phyloP scores from a whole-genome alignment of 129 eudicot genomes.

The Flaveria sonorensis region DNA sequence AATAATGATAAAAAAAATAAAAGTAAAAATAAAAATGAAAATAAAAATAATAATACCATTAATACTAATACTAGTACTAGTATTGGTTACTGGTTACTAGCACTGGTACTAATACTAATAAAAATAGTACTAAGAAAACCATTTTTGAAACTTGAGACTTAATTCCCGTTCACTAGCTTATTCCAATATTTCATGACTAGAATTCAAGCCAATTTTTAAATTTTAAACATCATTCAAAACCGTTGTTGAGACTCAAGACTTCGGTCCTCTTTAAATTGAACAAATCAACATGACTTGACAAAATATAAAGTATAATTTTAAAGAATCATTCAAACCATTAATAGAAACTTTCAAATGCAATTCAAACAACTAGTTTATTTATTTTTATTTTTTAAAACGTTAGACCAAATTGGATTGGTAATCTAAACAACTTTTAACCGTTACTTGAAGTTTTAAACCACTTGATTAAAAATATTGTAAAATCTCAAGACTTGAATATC shows the following conservation, averaged over 20 bases:
- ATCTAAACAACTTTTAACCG: background rate
- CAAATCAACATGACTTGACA: background rate
- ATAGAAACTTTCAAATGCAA: conserved; percentile 1
- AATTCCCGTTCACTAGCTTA: background rate
- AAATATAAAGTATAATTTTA: background rate
- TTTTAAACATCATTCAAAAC: background rate
- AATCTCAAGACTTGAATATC: background rate
- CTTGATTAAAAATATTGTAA: too few species aligned
- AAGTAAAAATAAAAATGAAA: too few species aligned
- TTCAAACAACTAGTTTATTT: background rate
- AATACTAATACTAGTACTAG: too few species aligned
- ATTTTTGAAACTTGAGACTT: background rate
- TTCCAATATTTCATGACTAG: conserved; percentile 1
- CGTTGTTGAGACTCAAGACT: background rate
- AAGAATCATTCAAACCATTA: background rate
- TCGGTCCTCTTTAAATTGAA: background rate
- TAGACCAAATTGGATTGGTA: background rate
- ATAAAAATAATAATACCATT: too few species aligned
- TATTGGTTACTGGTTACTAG: too few species aligned
- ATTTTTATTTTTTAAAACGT: background rate
- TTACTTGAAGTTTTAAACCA: too few species aligned
- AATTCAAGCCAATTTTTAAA: background rate
- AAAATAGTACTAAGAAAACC: background rate
- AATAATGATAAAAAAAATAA: background rate
- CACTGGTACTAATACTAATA: too few species aligned